phyloP scores from a whole-genome alignment of 192 early-diverging fungal genomes.

The Coemansia sp. region DNA sequence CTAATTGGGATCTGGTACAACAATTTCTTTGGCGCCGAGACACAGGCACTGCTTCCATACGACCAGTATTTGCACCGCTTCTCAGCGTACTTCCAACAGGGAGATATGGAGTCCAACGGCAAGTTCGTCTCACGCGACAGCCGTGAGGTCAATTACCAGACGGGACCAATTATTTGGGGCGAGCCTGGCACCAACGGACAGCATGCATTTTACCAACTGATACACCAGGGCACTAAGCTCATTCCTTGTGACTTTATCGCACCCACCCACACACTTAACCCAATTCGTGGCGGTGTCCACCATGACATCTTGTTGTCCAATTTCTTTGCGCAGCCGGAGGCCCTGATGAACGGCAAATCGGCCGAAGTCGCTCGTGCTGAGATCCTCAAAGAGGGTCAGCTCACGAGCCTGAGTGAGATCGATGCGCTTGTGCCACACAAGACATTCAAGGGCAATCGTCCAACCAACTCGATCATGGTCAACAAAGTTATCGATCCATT shows the following conservation, averaged over 20 bases:
- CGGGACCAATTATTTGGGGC: slow-evolving; percentile 98
- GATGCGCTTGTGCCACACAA: slow-evolving; percentile 86
- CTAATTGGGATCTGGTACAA: slow-evolving; percentile 97
- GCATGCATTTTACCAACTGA: slow-evolving; percentile 99
- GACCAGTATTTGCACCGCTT: slow-evolving; percentile 99
- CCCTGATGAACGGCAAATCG: slow-evolving; percentile 91
- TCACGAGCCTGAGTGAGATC: slow-evolving; percentile 50
- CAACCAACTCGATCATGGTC: slow-evolving; percentile 96
- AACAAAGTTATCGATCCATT: slow-evolving; percentile 83
- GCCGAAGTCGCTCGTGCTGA: slow-evolving; percentile 78
- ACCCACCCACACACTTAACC: slow-evolving; percentile 91
- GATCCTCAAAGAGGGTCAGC: slow-evolving; percentile 62
- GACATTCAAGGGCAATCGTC: slow-evolving; percentile 96
- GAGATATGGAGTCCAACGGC: slow-evolving; percentile 99
- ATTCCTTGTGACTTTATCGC: slow-evolving; percentile 97
- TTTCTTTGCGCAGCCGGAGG: slow-evolving; percentile 99
- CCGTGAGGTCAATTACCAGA: slow-evolving; percentile 74
- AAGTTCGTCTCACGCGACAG: slow-evolving; percentile 89
- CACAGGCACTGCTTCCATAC: slow-evolving; percentile 93
- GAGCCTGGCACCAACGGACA: slow-evolving; percentile 99
- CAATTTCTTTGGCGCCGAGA: slow-evolving; percentile 95
- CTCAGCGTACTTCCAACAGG: slow-evolving; percentile 99
- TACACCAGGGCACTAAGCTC: slow-evolving; percentile 98
- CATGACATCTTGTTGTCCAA: slow-evolving; percentile 98
- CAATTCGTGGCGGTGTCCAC: slow-evolving; percentile 77